Evolutionary conservation across 495 filamentous ascomycete genomes (phyloP).

Genomic region (Penicillium lagena): DNA sequence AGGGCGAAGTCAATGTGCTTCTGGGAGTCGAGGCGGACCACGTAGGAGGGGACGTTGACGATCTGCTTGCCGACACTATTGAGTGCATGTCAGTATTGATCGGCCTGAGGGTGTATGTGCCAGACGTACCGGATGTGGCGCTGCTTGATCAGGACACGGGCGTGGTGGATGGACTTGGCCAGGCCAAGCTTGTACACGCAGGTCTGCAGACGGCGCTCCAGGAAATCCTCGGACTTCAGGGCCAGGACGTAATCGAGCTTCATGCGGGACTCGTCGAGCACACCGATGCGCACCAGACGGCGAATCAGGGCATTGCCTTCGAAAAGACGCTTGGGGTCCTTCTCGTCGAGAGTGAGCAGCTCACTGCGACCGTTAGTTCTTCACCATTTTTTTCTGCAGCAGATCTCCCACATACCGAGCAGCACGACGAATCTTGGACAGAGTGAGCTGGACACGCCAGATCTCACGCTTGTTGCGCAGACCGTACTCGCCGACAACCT

Average conservation of each 20-base stretch:
- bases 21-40: slow-evolving; percentile 99
- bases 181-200: slow-evolving; percentile 99
- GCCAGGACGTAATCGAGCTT: slow-evolving; percentile 99
- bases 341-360: slow-evolving; percentile 99
- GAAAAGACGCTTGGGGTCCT: slow-evolving; percentile 99
- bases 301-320: slow-evolving; percentile 99
- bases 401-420: slow-evolving; percentile 67
- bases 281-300: slow-evolving; percentile 98
- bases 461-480: slow-evolving; percentile 99
- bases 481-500: slow-evolving; percentile 98
- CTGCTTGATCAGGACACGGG: slow-evolving; percentile 97
- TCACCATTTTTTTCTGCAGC: neutral
- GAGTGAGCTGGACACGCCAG: slow-evolving; percentile 97
- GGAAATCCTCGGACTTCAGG: slow-evolving; percentile 96
- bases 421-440: slow-evolving; percentile 99
- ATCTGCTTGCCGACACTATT: slow-evolving; percentile 95
- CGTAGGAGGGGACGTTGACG: slow-evolving; percentile 98
- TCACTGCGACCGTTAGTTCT: slow-evolving; percentile 54
- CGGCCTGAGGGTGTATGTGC: neutral
- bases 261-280: slow-evolving; percentile 99
- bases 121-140: slow-evolving; percentile 78
- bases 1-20: slow-evolving; percentile 99
- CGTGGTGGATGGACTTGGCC: slow-evolving; percentile 99
- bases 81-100: slow-evolving; percentile 4
- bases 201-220: slow-evolving; percentile 98